Evolutionary conservation across 768 basidiomycete genomes (phyloP).

Genomic region (Kwoniella dendrophila): DNA sequence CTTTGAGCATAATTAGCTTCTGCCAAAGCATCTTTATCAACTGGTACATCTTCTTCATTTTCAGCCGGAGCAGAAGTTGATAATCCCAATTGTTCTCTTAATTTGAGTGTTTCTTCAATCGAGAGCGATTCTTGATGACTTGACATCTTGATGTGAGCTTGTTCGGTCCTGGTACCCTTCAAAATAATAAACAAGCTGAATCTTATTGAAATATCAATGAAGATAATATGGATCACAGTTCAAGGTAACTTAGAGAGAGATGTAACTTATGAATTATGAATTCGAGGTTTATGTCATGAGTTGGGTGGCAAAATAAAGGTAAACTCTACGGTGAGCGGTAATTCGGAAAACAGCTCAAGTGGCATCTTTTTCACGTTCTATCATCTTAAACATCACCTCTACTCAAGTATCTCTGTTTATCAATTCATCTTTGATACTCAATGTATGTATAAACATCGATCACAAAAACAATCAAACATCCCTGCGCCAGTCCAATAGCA

Average conservation of each 20-base stretch:
- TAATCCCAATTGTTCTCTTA: constrained; percentile 89
- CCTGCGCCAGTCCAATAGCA: not conserved
- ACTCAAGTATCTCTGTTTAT: not conserved
- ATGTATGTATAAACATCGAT: not conserved
- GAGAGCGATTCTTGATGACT: constrained; percentile 46
- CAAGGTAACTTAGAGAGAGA: too few species aligned
- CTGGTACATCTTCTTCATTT: constrained; percentile 60
- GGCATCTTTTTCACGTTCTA: not conserved
- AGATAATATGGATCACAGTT: too few species aligned
- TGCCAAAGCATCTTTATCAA: constrained; percentile 69
- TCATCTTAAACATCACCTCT: not conserved
- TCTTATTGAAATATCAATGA: too few species aligned
- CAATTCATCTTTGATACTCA: not conserved
- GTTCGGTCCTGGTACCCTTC: too few species aligned
- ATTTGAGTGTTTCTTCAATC: constrained; percentile 63
- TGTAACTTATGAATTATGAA: constrained; percentile 1
- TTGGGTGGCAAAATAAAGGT: constrained; percentile 20
- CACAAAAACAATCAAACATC: constrained; percentile 2
- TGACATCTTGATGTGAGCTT: constrained; percentile 4
- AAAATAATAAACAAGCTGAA: too few species aligned
- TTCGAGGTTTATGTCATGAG: not conserved
- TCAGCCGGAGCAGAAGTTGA: constrained; percentile 79
- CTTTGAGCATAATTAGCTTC: constrained; percentile 80
- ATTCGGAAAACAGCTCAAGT: constrained; percentile 2
- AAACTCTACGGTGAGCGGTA: constrained; percentile 15